These are phyloP conservation scores for Rhodotorula sp. DNA, from an alignment of 1,284 basidiomycete species.

Conservation along the genomic window DNA sequence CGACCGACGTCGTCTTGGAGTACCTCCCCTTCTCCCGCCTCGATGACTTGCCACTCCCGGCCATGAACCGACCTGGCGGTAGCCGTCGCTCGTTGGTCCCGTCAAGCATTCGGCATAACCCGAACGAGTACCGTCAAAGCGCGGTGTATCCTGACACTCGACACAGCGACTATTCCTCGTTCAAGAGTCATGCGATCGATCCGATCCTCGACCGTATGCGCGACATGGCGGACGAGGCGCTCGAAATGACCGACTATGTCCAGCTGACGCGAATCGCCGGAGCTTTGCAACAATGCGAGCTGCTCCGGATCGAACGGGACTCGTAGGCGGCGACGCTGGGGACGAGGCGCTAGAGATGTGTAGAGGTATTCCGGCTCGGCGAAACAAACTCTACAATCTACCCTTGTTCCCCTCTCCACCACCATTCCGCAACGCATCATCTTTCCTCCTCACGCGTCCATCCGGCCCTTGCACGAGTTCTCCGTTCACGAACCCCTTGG, in stretches of 20 bases:
- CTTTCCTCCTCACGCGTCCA: constrained; percentile 14
- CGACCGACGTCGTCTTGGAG: too few relatives aligned
- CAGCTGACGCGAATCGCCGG: neutral
- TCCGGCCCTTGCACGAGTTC: constrained; percentile 25
- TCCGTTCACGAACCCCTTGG: constrained; percentile 38
- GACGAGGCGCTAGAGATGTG: neutral
- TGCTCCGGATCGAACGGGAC: neutral
- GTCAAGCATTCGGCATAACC: too few relatives aligned
- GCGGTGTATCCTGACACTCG: neutral
- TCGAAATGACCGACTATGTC: neutral
- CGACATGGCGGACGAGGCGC: neutral
- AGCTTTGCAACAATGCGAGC: neutral
- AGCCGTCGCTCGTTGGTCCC: too few relatives aligned
- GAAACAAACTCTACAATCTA: neutral
- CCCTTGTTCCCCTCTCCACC: neutral
- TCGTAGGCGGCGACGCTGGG: neutral
- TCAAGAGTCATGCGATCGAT: neutral
- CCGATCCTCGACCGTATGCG: neutral
- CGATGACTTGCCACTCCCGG: too few relatives aligned
- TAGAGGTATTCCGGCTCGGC: neutral
- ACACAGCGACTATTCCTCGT: neutral
- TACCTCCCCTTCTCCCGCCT: too few relatives aligned
- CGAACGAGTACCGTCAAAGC: neutral
- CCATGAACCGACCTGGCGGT: too few relatives aligned
- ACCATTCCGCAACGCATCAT: too few relatives aligned